Base-by-base conservation (phyloP, 306 rosid species). In the Gleditsia sinensis region DNA sequence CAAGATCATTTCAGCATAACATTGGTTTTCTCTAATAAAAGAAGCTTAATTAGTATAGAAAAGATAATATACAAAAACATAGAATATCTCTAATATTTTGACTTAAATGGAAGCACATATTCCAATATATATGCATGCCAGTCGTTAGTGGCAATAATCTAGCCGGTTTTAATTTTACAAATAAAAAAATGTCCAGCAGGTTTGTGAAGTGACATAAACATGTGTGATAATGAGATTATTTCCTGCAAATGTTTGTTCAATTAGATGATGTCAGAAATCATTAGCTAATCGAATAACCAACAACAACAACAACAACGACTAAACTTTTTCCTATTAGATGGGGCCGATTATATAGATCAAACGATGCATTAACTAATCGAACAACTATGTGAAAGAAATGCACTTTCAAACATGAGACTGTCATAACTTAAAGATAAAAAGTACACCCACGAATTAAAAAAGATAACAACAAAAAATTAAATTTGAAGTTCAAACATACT, bases 401-500 rank as follows among this genome's bases (percentile, higher is more conserved):
- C 64, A 53, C 64, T 58, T 68, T 17, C 51, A 34, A 25, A 17
- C 39, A 75, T 9, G 55, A 32, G 45, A 39, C 54, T 67, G 21
- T 33, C 69, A 43, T 24, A 23, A 28, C 21, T 0, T 12, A 39
- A 36, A 9, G 49, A 57, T 14, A 23, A 21, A 7, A 67, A 17
- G 4, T 30, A 23, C 36, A 37, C 14, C 60, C 53, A 64, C 13
- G 57, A 74, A 37, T 23, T 27, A 23, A 37, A 23, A 48, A 69
- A 60, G 4, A 1, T 6, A 37, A 50, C 6, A 33, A 5, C 5
- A 37, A 62, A 45, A 48, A 3, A 33, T 1, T 0, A 5, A 46
- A 8, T 46, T 25, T 27, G 34, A 12, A 43, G 7, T 67, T 36
- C 49, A 54, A 33, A 78, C 83, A 46, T 90, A 91, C 98, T 21